Conservation (phyloP, 2,329 filamentous ascomycete species). For the Colletotrichum cordylinicola region DNA sequence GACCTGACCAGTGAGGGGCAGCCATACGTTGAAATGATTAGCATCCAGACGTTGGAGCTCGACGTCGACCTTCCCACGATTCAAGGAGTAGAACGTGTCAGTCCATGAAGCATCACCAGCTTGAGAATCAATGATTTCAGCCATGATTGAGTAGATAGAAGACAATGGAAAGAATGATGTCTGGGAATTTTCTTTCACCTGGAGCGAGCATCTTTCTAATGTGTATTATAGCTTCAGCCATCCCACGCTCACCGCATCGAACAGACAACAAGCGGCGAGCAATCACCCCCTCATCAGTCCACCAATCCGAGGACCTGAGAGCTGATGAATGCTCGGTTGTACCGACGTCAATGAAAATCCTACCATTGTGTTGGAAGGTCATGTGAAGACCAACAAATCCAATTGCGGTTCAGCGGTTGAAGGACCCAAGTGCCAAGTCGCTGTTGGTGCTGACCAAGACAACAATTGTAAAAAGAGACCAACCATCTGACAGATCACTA, state of each 20-base stretch:
- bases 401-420: not conserved
- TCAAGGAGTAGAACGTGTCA: not conserved
- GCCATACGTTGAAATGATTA: not conserved
- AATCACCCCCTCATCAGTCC: not conserved
- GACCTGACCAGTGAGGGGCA: not conserved
- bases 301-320: not conserved
- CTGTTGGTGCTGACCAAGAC: not conserved
- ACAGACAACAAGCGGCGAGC: not conserved
- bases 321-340: not conserved
- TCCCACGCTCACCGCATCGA: not conserved
- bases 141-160: not conserved
- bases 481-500: not conserved
- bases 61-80: not conserved
- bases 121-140: not conserved
- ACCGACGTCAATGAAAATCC: not conserved
- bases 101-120: not conserved
- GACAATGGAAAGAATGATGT: not conserved
- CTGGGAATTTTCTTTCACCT: rapidly evolving
- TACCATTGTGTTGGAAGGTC: not conserved
- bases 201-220: not conserved
- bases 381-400: not conserved
- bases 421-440: not conserved
- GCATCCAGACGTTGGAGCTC: not conserved
- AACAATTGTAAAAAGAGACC: not conserved
- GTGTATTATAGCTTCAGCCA: not conserved